Percentiles rank a stretch among this genome's conserved stretches.
Evolutionary conservation across 2,329 filamentous ascomycete genomes (phyloP).

Genomic region (Trichophyton equinum): DNA sequence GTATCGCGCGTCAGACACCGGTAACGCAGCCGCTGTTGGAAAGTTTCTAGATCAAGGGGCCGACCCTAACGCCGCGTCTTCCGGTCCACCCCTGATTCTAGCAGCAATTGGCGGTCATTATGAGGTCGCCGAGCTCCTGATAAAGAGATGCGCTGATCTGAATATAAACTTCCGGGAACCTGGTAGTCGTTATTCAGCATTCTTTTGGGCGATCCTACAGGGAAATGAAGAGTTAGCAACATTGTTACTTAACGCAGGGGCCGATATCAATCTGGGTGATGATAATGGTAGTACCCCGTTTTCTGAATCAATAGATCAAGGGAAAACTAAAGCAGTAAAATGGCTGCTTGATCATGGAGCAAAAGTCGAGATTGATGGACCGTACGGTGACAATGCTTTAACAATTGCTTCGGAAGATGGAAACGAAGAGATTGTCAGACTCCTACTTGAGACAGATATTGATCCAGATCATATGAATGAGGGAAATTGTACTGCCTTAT

Average conservation of each 20-base stretch:
- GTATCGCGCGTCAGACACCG: background rate
- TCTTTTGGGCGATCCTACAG: background rate
- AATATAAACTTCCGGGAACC: background rate
- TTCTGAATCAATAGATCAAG: background rate
- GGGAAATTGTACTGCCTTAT: background rate
- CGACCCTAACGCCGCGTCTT: background rate
- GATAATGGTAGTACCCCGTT: background rate
- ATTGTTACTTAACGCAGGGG: background rate
- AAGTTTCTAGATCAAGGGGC: background rate
- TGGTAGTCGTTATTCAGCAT: slow-evolving; percentile 26
- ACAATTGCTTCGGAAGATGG: background rate
- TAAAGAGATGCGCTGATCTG: background rate
- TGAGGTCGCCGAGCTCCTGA: background rate
- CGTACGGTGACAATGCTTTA: background rate
- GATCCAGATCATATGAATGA: background rate
- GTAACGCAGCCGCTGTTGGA: background rate
- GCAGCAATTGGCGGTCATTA: background rate
- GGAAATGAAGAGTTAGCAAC: background rate
- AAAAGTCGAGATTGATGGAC: background rate
- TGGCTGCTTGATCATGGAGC: background rate
- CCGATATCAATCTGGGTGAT: background rate
- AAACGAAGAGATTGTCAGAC: background rate
- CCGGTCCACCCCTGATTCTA: background rate
- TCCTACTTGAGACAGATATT: background rate
- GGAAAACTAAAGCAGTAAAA: background rate